phyloP scores from a whole-genome alignment of 352 stramenopile genomes.

The Phytophthora constricta region DNA sequence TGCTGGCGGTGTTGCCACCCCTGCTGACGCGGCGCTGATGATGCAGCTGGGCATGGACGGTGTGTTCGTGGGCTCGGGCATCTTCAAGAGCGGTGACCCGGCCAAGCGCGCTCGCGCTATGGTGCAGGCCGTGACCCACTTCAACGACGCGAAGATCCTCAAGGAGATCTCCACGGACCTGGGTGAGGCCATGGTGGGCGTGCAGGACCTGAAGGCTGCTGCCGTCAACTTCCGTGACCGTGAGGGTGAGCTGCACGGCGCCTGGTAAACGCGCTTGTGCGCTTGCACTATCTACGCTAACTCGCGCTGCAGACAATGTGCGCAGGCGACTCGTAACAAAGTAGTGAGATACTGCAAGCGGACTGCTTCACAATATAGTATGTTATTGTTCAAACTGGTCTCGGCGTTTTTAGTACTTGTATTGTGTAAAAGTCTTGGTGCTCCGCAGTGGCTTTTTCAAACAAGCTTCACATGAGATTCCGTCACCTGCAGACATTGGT shows the following conservation, averaged over 20 bases:
- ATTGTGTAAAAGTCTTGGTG: too few relatives aligned
- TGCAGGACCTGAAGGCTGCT: constrained; percentile 96
- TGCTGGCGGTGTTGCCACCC: constrained; percentile 97
- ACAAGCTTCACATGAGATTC: too few relatives aligned
- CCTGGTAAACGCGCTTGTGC: constrained; percentile 54
- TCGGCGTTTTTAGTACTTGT: background rate
- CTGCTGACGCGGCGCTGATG: constrained; percentile 97
- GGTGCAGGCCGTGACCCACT: constrained; percentile 97
- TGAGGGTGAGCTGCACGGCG: constrained; percentile 88
- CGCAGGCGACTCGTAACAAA: constrained; percentile 4
- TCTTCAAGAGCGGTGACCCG: constrained; percentile 97
- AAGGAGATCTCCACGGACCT: constrained; percentile 96
- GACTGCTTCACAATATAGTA: constrained; percentile 15
- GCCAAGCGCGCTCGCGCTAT: constrained; percentile 95
- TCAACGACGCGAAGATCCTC: constrained; percentile 97
- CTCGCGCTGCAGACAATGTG: background rate
- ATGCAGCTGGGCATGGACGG: constrained; percentile 99
- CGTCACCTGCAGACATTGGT: constrained; percentile 43
- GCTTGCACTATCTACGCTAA: constrained; percentile 17
- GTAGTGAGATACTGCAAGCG: constrained; percentile 19
- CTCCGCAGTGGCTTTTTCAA: too few relatives aligned
- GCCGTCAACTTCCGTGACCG: constrained; percentile 98
- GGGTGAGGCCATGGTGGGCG: constrained; percentile 97
- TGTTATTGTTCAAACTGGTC: constrained; percentile 23
- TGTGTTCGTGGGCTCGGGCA: constrained; percentile 98